Conservation (phyloP, 2,329 filamentous ascomycete species). For the Colletotrichum trifolii region DNA sequence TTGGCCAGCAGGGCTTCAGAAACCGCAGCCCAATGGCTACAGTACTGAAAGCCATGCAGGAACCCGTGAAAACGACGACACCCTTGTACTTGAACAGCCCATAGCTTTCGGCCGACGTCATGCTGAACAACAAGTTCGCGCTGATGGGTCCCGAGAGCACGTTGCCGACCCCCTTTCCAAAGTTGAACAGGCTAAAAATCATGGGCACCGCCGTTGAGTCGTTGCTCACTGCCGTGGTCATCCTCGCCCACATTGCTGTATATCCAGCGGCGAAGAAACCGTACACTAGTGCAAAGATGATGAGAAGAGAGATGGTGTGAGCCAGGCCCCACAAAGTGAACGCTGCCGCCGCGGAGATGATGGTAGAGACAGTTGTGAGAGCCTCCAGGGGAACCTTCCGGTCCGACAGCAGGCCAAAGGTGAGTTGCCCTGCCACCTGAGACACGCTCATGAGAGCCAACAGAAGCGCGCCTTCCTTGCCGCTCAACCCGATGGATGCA, state of each 20-base stretch:
- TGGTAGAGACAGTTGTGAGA: slow-evolving; percentile 53
- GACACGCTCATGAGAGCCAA: slow-evolving; percentile 60
- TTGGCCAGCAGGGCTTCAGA: slow-evolving; percentile 6
- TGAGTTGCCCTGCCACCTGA: slow-evolving; percentile 55
- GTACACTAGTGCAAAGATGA: slow-evolving; percentile 63
- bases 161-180: slow-evolving; percentile 44
- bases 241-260: slow-evolving; percentile 41
- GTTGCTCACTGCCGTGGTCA: slow-evolving; percentile 41
- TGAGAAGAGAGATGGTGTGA: slow-evolving; percentile 54
- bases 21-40: slow-evolving; percentile 9
- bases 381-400: slow-evolving; percentile 54
- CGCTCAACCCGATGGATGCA: slow-evolving; percentile 50
- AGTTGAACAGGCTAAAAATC: slow-evolving; percentile 42
- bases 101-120: slow-evolving; percentile 19
- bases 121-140: slow-evolving; percentile 35
- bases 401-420: slow-evolving; percentile 60
- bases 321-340: slow-evolving; percentile 67
- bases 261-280: slow-evolving; percentile 65
- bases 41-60: slow-evolving; percentile 11
- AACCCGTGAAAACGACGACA: slow-evolving; percentile 10
- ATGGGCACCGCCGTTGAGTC: slow-evolving; percentile 40
- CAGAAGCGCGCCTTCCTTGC: slow-evolving; percentile 55
- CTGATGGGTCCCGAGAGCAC: slow-evolving; percentile 41
- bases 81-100: slow-evolving; percentile 19
- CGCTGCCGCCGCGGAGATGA: slow-evolving; percentile 59